Evolutionary conservation across 1,284 basidiomycete genomes (phyloP), one percentile per base, ranked within the genome.

Genomic region (Tilletiopsis washingtonensis): DNA sequence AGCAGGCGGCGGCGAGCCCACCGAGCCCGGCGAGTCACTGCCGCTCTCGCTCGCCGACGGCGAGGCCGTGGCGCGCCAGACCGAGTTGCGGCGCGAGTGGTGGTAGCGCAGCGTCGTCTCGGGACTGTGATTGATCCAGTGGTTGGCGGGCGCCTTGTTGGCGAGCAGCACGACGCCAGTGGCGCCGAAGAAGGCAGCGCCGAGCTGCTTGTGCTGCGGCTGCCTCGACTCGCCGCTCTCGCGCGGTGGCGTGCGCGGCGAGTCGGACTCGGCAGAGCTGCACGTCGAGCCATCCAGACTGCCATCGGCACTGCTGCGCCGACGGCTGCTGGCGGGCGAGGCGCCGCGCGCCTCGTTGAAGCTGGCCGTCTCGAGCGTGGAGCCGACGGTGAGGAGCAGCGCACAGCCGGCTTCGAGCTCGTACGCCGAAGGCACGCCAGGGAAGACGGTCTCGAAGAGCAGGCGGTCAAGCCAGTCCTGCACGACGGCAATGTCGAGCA

Each of bases 321-420:
- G 12, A 12, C 12, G 32, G 32, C 32, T 3, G 12, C 17, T 34
- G 32, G 32, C 12, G 17, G 32, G 17, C 32, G 12, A 12, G 32
- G 17, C 32, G 17, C 32, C 32, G 32, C 32, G 32, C 12, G 32
- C 12, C 32, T 11, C 32, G n/a, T n/a, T n/a, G 32, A 34, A 34
- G 32, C 40, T 36, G n/a, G 15, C n/a, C n/a, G n/a, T n/a, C 11
- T 67, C 64, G 3, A 67, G 47, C 41, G 48, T 47, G 4, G 49
- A 25, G 1, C 64, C 64, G 15, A 57, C 49, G 1, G 57, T 64
- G 27, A 61, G 49, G 45, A 67, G 51, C 2, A 67, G 54, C 5
- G 61, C 61, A 43, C 63, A 67, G 6, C 54, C 63, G 40, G 61
- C 58, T 26, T 65, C 64, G 26, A 67, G 56, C 47, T 67, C 64